Base-by-base conservation (phyloP, 257 asterid species). In the Rhazya stricta region DNA sequence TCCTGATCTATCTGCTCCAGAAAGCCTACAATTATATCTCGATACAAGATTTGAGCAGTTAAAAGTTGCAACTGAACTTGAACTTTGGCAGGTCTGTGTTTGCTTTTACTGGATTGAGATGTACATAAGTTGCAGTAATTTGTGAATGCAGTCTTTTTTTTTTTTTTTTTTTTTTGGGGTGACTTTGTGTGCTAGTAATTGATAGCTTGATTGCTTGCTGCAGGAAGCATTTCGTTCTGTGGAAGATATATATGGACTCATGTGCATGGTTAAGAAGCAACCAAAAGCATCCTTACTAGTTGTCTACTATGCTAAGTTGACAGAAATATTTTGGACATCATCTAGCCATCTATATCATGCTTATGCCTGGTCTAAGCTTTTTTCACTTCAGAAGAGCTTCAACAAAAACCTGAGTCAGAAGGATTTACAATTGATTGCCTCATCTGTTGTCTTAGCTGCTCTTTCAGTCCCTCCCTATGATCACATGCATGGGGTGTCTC, bases 1-100 rank as follows among this genome's bases (percentile, higher is more conserved):
- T 42, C 88, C 86, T 18, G 88, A 84, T 66, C 79, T 84, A 19
- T 73, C 86, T 12, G 81, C 82, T 76, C 84, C 88, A 57, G 88
- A 84, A 75, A 81, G 81, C 76, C 74, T 77, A 61, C 88, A 84
- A 67, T 74, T 84, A 42, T 84, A 84, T 77, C 80, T 84, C 32
- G 88, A 84, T 69, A 84, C 86, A 19, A 82, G 86, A 72, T 79
- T 84, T 79, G 86, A 84, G 74, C 88, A 81, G 73, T 80, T 82
- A 53, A 84, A 84, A 76, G 66, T 77, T 77, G 85, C 88, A 23
- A 84, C 82, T 7, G 88, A 82, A 42, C 86, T 84, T 58, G 80
- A 73, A 42, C 84, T 84, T 48, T 81, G 84, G 86, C 88, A 84
- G 86, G 88, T 84, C 12, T 71, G 61, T 66, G 39, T 60, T 37